Evolutionary conservation across 371 early-diverging fungal species (phyloP), one percentile per base, ranked within the genome.

Genomic region (Cokeromyces recurvatus): DNA sequence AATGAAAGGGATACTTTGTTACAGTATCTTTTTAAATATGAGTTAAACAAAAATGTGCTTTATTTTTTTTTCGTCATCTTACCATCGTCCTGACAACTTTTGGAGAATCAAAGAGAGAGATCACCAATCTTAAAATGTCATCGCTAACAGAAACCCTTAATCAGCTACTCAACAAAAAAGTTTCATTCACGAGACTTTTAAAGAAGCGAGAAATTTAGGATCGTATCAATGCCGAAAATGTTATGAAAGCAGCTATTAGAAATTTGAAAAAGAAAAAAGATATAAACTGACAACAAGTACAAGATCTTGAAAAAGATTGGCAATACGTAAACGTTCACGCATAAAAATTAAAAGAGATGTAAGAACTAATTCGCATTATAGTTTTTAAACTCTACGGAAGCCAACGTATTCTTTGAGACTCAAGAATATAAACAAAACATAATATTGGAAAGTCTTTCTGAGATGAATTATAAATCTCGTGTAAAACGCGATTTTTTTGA

Each of bases 261-360:
- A 47, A 31, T 14, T 16, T 47, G 36, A 47, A 38, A 38, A 47
- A 47, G 37, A 47, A 47, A 37, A 38, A 47, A 27, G 12, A 47
- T 31, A 29, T 29, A 29, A 29, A 29, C 29, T 29, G 5, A 29
- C 29, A 29, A 11, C 29, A 29, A 15, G 37, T 50, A 50, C 24
- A 50, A 50, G 37, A 42, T 50, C 32, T 50, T 50, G 50, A 43
- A 50, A 23, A 50, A 50, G 37, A 43, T 16, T 50, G 50, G 43
- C 50, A 50, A 29, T 10, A 37, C 43, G 43, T 51, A 51, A 43
- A 24, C 19, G 21, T 31, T 51, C 23, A 43, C 25, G 23, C 51
- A 43, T 38, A 38, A 17, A 29, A 43, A 29, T 21, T 16, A 42
- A 49, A 43, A 29, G 29, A 29, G 0, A 49, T 43, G 35, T 49